Evolutionary conservation across 306 rosid genomes (phyloP).

Genomic region (Phaseolus lunatus): DNA sequence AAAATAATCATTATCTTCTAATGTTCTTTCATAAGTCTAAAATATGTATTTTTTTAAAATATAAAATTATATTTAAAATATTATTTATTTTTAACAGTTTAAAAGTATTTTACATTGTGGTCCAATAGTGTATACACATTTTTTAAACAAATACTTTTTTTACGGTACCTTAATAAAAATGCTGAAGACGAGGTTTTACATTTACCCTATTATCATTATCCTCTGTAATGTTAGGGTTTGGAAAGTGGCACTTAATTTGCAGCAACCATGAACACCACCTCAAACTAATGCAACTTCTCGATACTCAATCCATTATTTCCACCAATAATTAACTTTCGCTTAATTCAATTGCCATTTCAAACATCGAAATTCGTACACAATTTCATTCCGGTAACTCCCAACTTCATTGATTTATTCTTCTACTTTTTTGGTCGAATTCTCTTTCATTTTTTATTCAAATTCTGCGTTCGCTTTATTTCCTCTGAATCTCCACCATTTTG

Average conservation of each 20-base stretch:
- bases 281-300: not conserved
- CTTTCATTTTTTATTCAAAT: not conserved
- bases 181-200: not conserved
- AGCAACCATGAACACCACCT: not conserved
- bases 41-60: too few species aligned
- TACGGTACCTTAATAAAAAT: not conserved
- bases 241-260: conserved; percentile 1
- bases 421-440: not conserved
- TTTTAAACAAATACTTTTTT: not conserved
- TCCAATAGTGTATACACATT: too few species aligned
- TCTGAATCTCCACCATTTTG: not conserved
- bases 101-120: too few species aligned
- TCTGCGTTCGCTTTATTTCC: not conserved
- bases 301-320: not conserved
- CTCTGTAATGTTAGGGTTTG: not conserved
- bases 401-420: not conserved
- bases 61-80: too few species aligned
- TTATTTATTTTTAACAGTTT: too few species aligned
- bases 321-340: not conserved
- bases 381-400: conserved; percentile 4
- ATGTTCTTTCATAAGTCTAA: too few species aligned
- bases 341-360: not conserved
- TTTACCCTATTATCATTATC: not conserved
- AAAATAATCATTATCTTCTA: too few species aligned
- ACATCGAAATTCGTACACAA: not conserved